Conservation (phyloP, 2,329 filamentous ascomycete genomes). For the Coniosporium uncinatum region DNA sequence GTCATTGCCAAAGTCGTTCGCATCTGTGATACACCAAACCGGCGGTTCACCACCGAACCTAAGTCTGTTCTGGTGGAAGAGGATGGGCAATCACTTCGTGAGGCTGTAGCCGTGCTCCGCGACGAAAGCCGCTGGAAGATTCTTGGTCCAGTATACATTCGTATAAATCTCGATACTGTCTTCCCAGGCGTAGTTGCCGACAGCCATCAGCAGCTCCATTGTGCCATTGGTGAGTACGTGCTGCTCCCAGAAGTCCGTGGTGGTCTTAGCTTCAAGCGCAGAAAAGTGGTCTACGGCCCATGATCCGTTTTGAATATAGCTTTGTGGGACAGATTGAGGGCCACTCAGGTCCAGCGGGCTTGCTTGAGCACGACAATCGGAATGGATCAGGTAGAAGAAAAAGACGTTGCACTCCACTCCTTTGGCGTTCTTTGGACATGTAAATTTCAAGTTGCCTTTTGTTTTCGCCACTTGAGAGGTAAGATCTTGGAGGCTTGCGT, state of each 20-base stretch:
- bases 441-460: constrained; percentile 14
- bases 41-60: constrained; percentile 7
- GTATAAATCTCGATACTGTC: constrained; percentile 22
- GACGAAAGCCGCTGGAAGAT: constrained; percentile 20
- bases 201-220: constrained; percentile 18
- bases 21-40: constrained; percentile 10
- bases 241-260: constrained; percentile 31
- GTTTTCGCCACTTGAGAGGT: constrained; percentile 15
- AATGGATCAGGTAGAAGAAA: constrained; percentile 20
- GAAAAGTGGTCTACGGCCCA: constrained; percentile 33
- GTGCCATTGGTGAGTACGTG: constrained; percentile 24
- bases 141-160: constrained; percentile 28
- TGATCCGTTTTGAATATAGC: constrained; percentile 26
- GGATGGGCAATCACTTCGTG: constrained; percentile 22
- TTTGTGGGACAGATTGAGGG: constrained; percentile 10
- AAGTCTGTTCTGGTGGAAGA: constrained; percentile 16
- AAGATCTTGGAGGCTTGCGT: constrained; percentile 17
- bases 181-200: constrained; percentile 26
- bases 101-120: constrained; percentile 24
- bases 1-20: constrained; percentile 10
- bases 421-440: constrained; percentile 11
- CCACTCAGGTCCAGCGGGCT: constrained; percentile 15
- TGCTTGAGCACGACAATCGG: constrained; percentile 20
- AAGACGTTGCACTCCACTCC: constrained; percentile 18
- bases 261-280: constrained; percentile 23